Evolutionary conservation across 2,329 filamentous ascomycete species (phyloP), one percentile per base, ranked within the genome.

Genomic region (Dothistroma septosporum): DNA sequence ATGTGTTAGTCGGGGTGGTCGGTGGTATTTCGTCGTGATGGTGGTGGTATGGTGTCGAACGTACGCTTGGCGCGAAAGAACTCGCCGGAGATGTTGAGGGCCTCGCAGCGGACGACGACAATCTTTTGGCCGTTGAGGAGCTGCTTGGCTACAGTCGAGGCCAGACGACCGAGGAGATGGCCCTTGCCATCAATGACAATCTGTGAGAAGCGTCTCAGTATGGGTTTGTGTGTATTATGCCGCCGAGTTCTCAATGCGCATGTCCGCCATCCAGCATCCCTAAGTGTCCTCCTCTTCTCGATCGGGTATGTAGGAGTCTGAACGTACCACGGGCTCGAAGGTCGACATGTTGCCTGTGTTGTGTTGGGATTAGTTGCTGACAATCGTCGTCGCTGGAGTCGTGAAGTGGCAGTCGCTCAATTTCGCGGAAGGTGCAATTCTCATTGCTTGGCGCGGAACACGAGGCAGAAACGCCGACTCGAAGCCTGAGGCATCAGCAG

Each of bases 21-120:
- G 10, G 44, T n/a, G 47, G 48, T 35, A 24, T 33, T 21, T 37
- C 28, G 24, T 53, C 46, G 48, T 16, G 32, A 48, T 22, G 52
- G 53, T 28, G 33, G 47, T 53, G 21, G 24, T 59, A 44, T 35
- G 46, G 48, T 52, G 48, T 64, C 62, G 61, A 76, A 96, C 93
- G 82, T 96, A 99, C 94, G 90, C 90, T 99, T 99, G 74, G 93
- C 88, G 82, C 94, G 92, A 90, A 99, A 99, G 91, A 99, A 99
- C 86, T 97, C 94, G 84, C 94, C 94, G 74, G 94, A 99, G 87
- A 99, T 99, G 89, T 99, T 99, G 81, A 99, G 88, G 76, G 91
- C 92, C 85, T 99, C 94, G 83, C 90, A 95, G 86, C 94, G 91
- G 80, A 99, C 94, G 75, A 99, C 85, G 76, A 97, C 93, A 79